phyloP scores from a whole-genome alignment of 2,329 filamentous ascomycete species.

The Trichoderma sp. region DNA sequence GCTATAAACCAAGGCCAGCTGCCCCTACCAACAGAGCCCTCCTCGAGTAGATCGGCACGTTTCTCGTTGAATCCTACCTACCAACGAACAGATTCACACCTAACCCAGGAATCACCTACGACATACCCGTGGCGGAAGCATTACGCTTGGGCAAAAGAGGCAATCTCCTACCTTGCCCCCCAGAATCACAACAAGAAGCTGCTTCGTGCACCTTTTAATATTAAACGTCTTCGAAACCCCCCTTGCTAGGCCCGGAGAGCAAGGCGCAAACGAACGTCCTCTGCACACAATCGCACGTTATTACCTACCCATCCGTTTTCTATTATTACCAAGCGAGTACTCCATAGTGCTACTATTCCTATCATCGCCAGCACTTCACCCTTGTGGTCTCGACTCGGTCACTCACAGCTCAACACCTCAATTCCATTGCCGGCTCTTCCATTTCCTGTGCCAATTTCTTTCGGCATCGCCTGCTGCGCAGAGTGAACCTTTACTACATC shows the following conservation, averaged over 20 bases:
- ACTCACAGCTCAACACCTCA: neutral
- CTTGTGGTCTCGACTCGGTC: slow-evolving; percentile 9
- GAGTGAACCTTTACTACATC: slow-evolving; percentile 1
- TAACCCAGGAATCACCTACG: neutral
- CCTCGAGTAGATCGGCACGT: no score
- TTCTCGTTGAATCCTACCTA: no score
- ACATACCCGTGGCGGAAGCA: slow-evolving; percentile 7
- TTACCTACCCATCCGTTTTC: slow-evolving; percentile 1
- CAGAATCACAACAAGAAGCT: slow-evolving; percentile 17
- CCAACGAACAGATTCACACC: no score
- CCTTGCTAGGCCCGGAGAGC: slow-evolving; percentile 8
- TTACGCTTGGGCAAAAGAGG: slow-evolving; percentile 25
- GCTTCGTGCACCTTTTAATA: slow-evolving; percentile 27
- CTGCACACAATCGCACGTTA: neutral
- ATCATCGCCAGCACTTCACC: slow-evolving; percentile 15
- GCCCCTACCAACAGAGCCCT: no score
- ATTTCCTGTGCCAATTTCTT: slow-evolving; percentile 4
- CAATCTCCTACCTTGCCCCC: slow-evolving; percentile 20
- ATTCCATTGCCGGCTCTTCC: neutral
- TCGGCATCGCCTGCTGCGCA: slow-evolving; percentile 15
- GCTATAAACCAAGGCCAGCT: slow-evolving; percentile 10
- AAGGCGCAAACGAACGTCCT: neutral
- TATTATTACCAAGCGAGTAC: slow-evolving; percentile 15
- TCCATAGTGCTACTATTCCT: slow-evolving; percentile 7
- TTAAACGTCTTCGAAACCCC: slow-evolving; percentile 11